phyloP scores from a whole-genome alignment of 2,329 filamentous ascomycete genomes.

The Microdochium trichocladiopsis region DNA sequence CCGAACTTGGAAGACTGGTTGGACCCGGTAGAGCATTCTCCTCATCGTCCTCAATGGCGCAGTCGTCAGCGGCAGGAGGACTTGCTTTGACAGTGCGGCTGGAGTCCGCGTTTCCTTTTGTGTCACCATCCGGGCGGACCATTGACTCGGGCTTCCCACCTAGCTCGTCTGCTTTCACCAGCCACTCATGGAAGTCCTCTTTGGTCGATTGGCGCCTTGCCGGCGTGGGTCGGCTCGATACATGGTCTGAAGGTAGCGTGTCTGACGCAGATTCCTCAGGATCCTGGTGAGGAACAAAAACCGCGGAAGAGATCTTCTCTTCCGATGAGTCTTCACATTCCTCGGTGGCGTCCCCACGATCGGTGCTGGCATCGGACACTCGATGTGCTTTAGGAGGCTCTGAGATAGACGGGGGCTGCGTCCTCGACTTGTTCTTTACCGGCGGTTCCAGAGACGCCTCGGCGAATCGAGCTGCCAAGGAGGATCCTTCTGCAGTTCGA shows the following conservation, averaged over 20 bases:
- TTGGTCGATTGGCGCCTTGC: conserved; percentile 11
- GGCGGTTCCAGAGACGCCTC: neutral
- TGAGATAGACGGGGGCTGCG: neutral
- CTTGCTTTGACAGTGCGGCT: conserved; percentile 12
- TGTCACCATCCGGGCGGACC: conserved; percentile 25
- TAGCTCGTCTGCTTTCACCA: conserved; percentile 50
- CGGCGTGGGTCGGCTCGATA: neutral
- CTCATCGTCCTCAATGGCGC: conserved; percentile 32
- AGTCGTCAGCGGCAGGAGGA: conserved; percentile 28
- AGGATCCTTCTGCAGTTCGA: neutral
- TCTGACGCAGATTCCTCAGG: conserved; percentile 25
- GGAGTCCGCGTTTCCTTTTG: conserved; percentile 15
- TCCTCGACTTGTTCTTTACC: neutral
- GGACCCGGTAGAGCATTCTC: conserved; percentile 16
- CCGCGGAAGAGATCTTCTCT: conserved; percentile 80
- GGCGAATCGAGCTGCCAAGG: neutral
- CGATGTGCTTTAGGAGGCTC: neutral
- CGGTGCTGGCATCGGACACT: neutral
- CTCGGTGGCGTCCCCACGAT: conserved; percentile 22
- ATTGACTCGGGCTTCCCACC: conserved; percentile 24
- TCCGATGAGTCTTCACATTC: conserved; percentile 48
- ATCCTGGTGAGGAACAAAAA: conserved; percentile 72
- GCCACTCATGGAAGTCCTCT: conserved; percentile 42
- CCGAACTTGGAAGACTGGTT: neutral
- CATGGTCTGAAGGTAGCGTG: neutral